These are phyloP conservation scores for Chaetomiaceae sp. DNA, from an alignment of 2,329 filamentous ascomycete species.

Conservation along the genomic window DNA sequence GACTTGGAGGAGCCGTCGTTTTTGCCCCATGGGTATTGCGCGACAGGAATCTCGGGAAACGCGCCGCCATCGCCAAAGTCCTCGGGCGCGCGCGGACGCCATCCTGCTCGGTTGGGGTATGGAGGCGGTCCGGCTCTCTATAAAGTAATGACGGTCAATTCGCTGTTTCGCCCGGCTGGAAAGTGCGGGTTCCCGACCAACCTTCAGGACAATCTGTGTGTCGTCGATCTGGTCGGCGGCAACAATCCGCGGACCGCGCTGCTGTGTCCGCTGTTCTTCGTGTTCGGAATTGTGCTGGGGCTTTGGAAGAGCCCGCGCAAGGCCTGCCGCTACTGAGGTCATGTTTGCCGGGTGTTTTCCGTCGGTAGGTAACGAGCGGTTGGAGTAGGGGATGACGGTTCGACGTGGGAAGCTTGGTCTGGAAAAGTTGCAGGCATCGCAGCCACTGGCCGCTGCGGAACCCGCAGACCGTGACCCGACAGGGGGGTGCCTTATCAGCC, in stretches of 20 bases:
- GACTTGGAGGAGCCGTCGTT: constrained; percentile 65
- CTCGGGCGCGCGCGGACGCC: constrained; percentile 82
- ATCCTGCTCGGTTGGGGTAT: constrained; percentile 82
- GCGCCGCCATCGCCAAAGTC: constrained; percentile 96
- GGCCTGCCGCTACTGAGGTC: constrained; percentile 64
- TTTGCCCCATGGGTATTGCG: constrained; percentile 95
- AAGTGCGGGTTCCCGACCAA: constrained; percentile 33
- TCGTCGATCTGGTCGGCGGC: constrained; percentile 76
- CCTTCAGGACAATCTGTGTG: constrained; percentile 76
- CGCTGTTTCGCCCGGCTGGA: not conserved
- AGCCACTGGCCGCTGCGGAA: constrained; percentile 10
- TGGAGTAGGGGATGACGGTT: constrained; percentile 15
- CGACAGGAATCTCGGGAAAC: constrained; percentile 89
- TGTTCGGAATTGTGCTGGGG: constrained; percentile 89
- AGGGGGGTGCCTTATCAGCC: constrained; percentile 8
- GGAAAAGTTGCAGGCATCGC: constrained; percentile 21
- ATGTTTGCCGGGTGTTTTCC: constrained; percentile 39
- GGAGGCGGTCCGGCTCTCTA: constrained; percentile 77
- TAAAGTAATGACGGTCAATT: constrained; percentile 20
- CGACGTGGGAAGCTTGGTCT: constrained; percentile 8
- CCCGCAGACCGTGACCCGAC: constrained; percentile 7
- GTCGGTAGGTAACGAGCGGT: not conserved
- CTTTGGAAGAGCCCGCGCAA: constrained; percentile 78
- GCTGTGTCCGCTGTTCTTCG: constrained; percentile 70
- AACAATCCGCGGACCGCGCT: constrained; percentile 77